These are phyloP conservation scores for Xylaria sp. DNA, from an alignment of 2,329 filamentous ascomycete genomes.

Conservation along the genomic window DNA sequence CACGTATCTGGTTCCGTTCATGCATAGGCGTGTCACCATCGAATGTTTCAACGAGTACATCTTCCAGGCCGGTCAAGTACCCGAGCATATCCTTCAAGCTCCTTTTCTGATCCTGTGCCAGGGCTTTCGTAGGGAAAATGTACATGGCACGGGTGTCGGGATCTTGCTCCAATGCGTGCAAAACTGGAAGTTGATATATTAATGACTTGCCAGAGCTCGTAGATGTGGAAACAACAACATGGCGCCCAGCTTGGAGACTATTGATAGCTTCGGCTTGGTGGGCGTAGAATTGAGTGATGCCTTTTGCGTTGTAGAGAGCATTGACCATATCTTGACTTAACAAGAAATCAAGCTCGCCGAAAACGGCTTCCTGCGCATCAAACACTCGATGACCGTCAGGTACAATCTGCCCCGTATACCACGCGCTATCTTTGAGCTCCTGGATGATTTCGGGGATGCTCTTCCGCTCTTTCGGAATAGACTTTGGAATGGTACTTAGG, in stretches of 20 bases:
- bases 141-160: constrained; percentile 87
- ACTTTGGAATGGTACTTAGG: constrained; percentile 67
- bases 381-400: constrained; percentile 93
- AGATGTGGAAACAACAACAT: constrained; percentile 93
- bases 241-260: constrained; percentile 79
- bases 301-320: constrained; percentile 90
- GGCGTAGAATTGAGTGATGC: constrained; percentile 86
- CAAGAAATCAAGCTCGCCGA: constrained; percentile 84
- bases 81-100: constrained; percentile 86
- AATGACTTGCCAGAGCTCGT: constrained; percentile 97
- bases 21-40: constrained; percentile 92
- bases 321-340: constrained; percentile 95
- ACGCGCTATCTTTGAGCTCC: constrained; percentile 82
- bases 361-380: constrained; percentile 82
- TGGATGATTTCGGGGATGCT: constrained; percentile 84
- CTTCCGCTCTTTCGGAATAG: constrained; percentile 83
- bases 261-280: constrained; percentile 97
- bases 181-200: constrained; percentile 95
- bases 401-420: constrained; percentile 94
- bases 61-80: constrained; percentile 81
- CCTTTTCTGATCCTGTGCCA: constrained; percentile 92
- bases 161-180: constrained; percentile 86
- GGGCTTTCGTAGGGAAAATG: constrained; percentile 96
- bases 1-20: constrained; percentile 81
- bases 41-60: constrained; percentile 87